Evolutionary conservation across 768 basidiomycete genomes (phyloP).

Genomic region (Dioszegia crocea): DNA sequence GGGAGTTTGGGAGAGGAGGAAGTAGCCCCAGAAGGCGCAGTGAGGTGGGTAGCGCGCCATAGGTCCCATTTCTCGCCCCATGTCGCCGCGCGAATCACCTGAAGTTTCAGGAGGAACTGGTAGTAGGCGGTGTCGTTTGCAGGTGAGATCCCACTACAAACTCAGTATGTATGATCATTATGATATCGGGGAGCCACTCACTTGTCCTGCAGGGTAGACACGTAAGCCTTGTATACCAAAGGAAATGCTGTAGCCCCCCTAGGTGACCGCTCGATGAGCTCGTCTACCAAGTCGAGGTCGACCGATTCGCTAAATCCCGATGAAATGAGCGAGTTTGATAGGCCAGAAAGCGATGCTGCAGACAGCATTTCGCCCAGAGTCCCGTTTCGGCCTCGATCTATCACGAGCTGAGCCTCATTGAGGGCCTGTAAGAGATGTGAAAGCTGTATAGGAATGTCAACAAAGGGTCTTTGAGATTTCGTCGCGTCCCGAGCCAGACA

Average conservation of each 20-base stretch:
- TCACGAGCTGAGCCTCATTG: too few relatives aligned
- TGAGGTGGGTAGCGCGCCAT: slow-evolving; percentile 23
- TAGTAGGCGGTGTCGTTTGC: slow-evolving; percentile 39
- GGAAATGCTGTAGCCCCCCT: slow-evolving; percentile 39
- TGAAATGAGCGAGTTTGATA: slow-evolving; percentile 10
- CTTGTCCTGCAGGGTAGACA: slow-evolving; percentile 33
- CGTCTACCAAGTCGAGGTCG: slow-evolving; percentile 36
- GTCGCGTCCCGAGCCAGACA: not conserved
- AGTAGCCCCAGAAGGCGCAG: not conserved
- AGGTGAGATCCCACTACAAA: slow-evolving; percentile 30
- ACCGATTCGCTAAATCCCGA: slow-evolving; percentile 18
- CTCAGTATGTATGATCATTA: not conserved
- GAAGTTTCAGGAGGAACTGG: slow-evolving; percentile 41
- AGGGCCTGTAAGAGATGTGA: too few relatives aligned
- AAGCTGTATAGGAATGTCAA: not conserved
- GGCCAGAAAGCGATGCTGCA: slow-evolving; percentile 11
- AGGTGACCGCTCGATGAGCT: slow-evolving; percentile 32
- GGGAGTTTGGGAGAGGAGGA: not conserved
- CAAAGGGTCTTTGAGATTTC: not conserved
- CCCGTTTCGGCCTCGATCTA: too few relatives aligned
- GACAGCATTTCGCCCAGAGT: not conserved
- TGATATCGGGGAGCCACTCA: slow-evolving; percentile 12
- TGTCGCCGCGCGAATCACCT: slow-evolving; percentile 36
- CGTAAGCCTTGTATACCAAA: slow-evolving; percentile 36
- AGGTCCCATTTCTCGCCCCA: slow-evolving; percentile 45